Conservation (phyloP, 2,329 filamentous ascomycete genomes). For the Plectosphaerella sp. region DNA sequence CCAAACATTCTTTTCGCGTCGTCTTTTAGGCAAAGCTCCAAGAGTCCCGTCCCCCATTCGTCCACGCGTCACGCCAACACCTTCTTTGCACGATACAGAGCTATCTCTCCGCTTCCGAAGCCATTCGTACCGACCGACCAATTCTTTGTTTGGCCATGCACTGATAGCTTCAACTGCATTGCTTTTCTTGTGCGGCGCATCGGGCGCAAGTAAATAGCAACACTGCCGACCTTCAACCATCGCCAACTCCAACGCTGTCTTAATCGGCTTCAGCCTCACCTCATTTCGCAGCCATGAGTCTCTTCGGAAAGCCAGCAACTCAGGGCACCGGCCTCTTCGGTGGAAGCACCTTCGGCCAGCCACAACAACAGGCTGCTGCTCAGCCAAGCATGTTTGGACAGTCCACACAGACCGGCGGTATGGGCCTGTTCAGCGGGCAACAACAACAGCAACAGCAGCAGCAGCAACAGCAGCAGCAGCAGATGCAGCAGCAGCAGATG, state of each 20-base stretch:
- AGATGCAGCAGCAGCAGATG: conserved; percentile 14
- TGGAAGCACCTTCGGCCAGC: conserved; percentile 22
- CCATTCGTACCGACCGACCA: too few relatives aligned
- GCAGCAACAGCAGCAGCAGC: conserved; percentile 17
- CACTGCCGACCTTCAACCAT: neutral
- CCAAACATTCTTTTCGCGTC: conserved; percentile 13
- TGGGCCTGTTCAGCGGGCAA: neutral
- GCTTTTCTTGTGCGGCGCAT: conserved; percentile 2
- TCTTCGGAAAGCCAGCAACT: conserved; percentile 33
- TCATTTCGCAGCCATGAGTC: conserved; percentile 22
- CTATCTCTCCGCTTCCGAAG: too few relatives aligned
- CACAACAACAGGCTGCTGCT: conserved; percentile 32
- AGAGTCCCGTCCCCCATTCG: neutral
- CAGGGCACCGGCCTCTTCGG: conserved; percentile 26
- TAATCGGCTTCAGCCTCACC: neutral
- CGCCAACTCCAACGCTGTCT: conserved; percentile 3
- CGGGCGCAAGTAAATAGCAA: neutral
- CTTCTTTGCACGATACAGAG: too few relatives aligned
- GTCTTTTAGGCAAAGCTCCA: neutral
- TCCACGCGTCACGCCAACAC: neutral
- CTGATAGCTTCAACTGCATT: conserved; percentile 1
- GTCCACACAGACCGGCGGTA: conserved; percentile 21
- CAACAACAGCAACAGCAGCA: conserved; percentile 30
- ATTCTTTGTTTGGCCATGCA: conserved; percentile 3
- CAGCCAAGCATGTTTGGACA: conserved; percentile 7